These are phyloP conservation scores for Aspergillus hortae DNA, from an alignment of 2,329 filamentous ascomycete genomes.

Conservation along the genomic window DNA sequence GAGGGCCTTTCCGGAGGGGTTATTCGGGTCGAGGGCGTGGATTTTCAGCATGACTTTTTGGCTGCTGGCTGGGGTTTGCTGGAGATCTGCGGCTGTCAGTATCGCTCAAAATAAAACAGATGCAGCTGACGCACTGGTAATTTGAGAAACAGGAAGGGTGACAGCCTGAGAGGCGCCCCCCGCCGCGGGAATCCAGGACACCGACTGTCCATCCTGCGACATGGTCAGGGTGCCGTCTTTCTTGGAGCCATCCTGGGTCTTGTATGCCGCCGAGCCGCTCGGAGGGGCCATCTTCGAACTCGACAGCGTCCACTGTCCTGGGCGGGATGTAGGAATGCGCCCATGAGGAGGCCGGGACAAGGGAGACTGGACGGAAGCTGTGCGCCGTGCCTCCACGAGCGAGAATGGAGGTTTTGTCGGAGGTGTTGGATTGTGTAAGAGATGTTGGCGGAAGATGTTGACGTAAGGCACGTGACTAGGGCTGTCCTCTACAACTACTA, in stretches of 20 bases:
- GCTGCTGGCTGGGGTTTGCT: slow-evolving; percentile 85
- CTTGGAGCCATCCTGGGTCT: slow-evolving; percentile 55
- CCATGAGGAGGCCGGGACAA: slow-evolving; percentile 25
- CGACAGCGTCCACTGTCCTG: slow-evolving; percentile 38
- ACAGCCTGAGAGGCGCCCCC: slow-evolving; percentile 61
- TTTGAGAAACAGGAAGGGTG: slow-evolving; percentile 67
- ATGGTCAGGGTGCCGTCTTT: slow-evolving; percentile 83
- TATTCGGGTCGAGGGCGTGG: slow-evolving; percentile 63
- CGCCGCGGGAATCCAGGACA: slow-evolving; percentile 76
- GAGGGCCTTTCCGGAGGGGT: slow-evolving; percentile 45
- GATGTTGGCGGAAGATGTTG: too few species aligned
- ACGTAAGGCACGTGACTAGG: too few species aligned
- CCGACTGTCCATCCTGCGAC: slow-evolving; percentile 65
- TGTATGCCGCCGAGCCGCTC: slow-evolving; percentile 72
- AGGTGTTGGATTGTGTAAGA: too few species aligned
- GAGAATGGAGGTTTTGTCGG: too few species aligned
- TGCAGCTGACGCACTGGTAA: slow-evolving; percentile 65
- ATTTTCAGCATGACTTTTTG: slow-evolving; percentile 94
- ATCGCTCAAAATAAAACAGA: neutral
- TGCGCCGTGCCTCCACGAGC: slow-evolving; percentile 3
- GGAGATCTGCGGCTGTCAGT: slow-evolving; percentile 62
- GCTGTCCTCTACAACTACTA: too few species aligned
- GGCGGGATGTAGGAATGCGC: slow-evolving; percentile 29
- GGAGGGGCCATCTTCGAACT: slow-evolving; percentile 45
- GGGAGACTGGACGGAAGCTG: slow-evolving; percentile 10